phyloP scores from a whole-genome alignment of 1,284 basidiomycete species.

The Tilletia indica region DNA sequence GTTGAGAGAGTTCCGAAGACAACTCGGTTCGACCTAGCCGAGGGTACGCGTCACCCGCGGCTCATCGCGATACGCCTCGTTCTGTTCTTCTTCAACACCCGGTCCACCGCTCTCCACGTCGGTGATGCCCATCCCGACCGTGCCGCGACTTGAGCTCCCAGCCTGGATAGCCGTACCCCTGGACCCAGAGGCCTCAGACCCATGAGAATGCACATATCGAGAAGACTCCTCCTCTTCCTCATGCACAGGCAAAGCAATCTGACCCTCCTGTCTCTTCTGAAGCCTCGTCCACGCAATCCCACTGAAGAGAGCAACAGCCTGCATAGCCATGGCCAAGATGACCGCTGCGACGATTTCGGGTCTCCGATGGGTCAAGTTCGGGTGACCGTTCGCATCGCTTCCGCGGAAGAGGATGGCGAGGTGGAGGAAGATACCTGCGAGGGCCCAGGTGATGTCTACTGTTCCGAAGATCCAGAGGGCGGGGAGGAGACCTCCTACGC shows the following conservation, averaged over 20 bases:
- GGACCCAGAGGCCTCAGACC: slow-evolving; percentile 39
- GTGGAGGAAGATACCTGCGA: slow-evolving; percentile 41
- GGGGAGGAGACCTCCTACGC: slow-evolving; percentile 34
- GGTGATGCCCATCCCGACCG: slow-evolving; percentile 1
- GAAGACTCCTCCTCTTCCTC: slow-evolving; percentile 36
- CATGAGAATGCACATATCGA: slow-evolving; percentile 40
- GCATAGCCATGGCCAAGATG: slow-evolving; percentile 57
- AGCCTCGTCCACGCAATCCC: slow-evolving; percentile 42
- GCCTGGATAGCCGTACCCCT: slow-evolving; percentile 6
- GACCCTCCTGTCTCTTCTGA: slow-evolving; percentile 34
- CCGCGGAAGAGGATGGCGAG: slow-evolving; percentile 40
- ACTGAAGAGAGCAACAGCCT: slow-evolving; percentile 42
- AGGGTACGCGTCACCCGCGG: slow-evolving; percentile 12
- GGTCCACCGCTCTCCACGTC: slow-evolving; percentile 1
- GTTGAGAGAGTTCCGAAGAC: too few relatives aligned
- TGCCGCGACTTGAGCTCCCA: background rate
- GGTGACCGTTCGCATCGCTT: slow-evolving; percentile 23
- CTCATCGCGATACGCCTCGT: slow-evolving; percentile 11
- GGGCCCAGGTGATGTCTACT: slow-evolving; percentile 42
- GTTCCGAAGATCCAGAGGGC: slow-evolving; percentile 47
- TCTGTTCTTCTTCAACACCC: background rate
- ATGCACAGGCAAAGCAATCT: slow-evolving; percentile 35
- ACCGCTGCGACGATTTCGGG: slow-evolving; percentile 41
- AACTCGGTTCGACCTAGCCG: too few relatives aligned
- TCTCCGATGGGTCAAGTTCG: slow-evolving; percentile 24